phyloP scores from a whole-genome alignment of 495 filamentous ascomycete species.

The Penicillium paradoxum region DNA sequence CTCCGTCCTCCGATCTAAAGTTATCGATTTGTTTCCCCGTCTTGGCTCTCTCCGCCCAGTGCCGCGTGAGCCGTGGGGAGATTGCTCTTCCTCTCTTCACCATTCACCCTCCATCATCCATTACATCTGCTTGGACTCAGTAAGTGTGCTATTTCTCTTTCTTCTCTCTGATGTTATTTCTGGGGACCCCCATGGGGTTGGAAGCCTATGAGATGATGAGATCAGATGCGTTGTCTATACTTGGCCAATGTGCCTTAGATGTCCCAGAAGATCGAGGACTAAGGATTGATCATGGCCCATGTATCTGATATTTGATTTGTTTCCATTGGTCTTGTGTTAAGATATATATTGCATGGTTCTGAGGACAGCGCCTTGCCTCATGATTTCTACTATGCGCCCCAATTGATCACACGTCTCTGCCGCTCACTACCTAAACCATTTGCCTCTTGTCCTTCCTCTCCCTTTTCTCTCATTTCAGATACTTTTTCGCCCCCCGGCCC shows the following conservation, averaged over 20 bases:
- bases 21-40: constrained; percentile 10
- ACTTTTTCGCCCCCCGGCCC: neutral
- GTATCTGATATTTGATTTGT: neutral
- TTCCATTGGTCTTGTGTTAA: neutral
- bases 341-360: neutral
- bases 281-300: neutral
- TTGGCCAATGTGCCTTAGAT: neutral
- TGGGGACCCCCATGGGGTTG: constrained; percentile 9
- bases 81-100: constrained; percentile 9
- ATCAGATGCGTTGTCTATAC: constrained; percentile 3
- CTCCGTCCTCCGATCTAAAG: neutral
- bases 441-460: neutral
- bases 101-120: neutral
- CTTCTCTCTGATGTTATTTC: neutral
- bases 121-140: neutral
- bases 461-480: constrained; percentile 1
- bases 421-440: constrained; percentile 16
- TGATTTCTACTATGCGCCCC: constrained; percentile 4
- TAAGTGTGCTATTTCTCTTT: neutral
- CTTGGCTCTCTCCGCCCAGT: constrained; percentile 22
- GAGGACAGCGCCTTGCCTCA: neutral
- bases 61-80: constrained; percentile 15
- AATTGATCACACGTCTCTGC: constrained; percentile 5
- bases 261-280: neutral
- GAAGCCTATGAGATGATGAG: neutral